Percentiles rank a stretch among this genome's conserved stretches.
phyloP scores from a whole-genome alignment of 495 filamentous ascomycete species.

The Tuber calosporum region DNA sequence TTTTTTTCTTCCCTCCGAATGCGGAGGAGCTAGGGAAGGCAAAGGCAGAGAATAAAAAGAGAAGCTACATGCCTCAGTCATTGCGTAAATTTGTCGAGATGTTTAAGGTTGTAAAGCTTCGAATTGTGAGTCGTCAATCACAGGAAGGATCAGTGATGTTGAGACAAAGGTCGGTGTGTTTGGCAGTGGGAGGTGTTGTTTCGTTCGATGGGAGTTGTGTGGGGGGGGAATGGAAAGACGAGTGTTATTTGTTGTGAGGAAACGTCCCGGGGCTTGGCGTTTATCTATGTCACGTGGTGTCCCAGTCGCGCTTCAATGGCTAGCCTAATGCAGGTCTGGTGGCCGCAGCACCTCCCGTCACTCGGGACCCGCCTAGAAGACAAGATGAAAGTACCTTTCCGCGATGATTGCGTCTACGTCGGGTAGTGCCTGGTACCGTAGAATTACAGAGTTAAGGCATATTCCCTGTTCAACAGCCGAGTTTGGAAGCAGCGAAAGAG shows the following conservation, averaged over 20 bases:
- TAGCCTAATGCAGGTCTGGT: not conserved
- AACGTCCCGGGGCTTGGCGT: constrained; percentile 20
- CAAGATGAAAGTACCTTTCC: not conserved
- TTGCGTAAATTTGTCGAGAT: constrained; percentile 25
- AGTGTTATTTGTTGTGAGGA: constrained; percentile 39
- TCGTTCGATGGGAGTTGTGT: constrained; percentile 35
- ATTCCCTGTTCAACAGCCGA: not conserved
- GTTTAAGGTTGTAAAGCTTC: constrained; percentile 20
- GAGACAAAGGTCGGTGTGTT: constrained; percentile 9
- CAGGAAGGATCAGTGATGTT: not conserved
- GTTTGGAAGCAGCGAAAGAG: not conserved
- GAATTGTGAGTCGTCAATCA: not conserved
- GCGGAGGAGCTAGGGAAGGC: constrained; percentile 4
- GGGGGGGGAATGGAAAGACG: constrained; percentile 33
- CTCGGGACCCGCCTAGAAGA: not conserved
- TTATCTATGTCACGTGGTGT: constrained; percentile 18
- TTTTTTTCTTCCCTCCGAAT: not conserved
- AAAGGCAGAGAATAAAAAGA: not conserved
- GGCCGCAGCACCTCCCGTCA: not conserved
- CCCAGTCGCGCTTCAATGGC: not conserved
- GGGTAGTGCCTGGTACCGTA: not conserved
- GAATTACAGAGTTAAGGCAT: not conserved
- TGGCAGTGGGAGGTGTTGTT: constrained; percentile 15
- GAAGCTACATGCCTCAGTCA: constrained; percentile 36
- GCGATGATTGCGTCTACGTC: not conserved